Percentiles rank a stretch among this genome's conserved stretches.
Conservation (phyloP, 176 grass and related monocot species). For the Oryza glumipatula region DNA sequence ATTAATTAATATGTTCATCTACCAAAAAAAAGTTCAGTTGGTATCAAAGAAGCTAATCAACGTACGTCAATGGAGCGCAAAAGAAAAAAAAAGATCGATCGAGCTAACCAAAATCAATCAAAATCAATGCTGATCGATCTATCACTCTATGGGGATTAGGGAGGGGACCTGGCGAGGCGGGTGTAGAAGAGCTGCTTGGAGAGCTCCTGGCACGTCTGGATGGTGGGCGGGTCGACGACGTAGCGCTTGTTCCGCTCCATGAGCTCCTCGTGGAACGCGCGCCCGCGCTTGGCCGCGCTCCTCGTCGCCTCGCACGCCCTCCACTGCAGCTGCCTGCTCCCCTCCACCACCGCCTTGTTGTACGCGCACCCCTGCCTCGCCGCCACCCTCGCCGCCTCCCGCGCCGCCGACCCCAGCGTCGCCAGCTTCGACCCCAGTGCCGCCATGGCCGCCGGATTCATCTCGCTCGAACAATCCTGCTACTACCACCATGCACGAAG, state of each 20-base stretch:
- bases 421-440: slow-evolving; percentile 72
- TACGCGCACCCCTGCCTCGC: slow-evolving; percentile 67
- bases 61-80: no score
- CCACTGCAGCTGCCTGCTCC: slow-evolving; percentile 50
- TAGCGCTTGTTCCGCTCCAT: slow-evolving; percentile 85
- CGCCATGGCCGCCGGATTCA: slow-evolving; percentile 32
- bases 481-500: not conserved
- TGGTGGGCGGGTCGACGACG: slow-evolving; percentile 66
- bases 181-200: slow-evolving; percentile 99
- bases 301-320: slow-evolving; percentile 51
- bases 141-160: no score
- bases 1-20: no score
- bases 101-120: no score
- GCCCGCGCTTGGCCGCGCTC: slow-evolving; percentile 51
- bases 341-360: slow-evolving; percentile 63
- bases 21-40: not conserved
- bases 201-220: slow-evolving; percentile 77
- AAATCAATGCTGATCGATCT: no score
- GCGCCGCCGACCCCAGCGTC: slow-evolving; percentile 69
- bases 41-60: not conserved
- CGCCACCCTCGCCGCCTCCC: slow-evolving; percentile 62
- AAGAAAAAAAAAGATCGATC: no score
- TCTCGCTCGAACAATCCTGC: not conserved
- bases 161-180: slow-evolving; percentile 11
- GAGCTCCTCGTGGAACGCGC: slow-evolving; percentile 72